A percentile compares a stretch with the other conserved stretches of the same genome.
These are phyloP conservation scores for Claviceps arundinis DNA, from an alignment of 2,329 filamentous ascomycete genomes.

Conservation along the genomic window DNA sequence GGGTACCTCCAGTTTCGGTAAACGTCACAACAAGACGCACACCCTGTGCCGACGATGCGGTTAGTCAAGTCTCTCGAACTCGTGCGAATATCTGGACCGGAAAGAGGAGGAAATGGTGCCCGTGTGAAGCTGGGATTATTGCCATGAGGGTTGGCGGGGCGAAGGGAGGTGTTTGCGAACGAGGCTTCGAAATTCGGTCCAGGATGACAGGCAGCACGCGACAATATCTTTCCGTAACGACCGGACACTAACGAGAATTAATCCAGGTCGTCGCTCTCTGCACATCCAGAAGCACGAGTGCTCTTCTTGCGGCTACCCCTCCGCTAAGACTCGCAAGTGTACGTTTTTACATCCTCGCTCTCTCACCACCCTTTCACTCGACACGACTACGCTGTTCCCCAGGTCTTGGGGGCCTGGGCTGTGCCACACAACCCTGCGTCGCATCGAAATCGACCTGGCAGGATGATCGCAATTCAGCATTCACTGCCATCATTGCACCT, in stretches of 20 bases:
- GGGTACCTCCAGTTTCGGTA: constrained; percentile 45
- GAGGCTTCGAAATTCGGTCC: background rate
- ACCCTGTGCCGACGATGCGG: constrained; percentile 96
- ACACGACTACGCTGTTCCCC: background rate
- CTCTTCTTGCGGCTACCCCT: constrained; percentile 86
- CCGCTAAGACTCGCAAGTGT: constrained; percentile 98
- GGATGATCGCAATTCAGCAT: no score
- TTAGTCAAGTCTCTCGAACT: constrained; percentile 37
- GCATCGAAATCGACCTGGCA: background rate
- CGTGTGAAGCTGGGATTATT: background rate
- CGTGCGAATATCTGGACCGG: constrained; percentile 4
- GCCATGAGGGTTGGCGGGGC: no score
- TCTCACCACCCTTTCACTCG: background rate
- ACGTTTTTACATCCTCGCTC: constrained; percentile 36
- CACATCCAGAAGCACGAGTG: constrained; percentile 99
- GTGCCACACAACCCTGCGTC: background rate
- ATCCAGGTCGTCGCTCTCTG: constrained; percentile 77
- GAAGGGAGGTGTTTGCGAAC: background rate
- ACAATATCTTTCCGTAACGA: background rate
- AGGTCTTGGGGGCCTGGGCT: background rate
- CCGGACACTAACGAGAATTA: constrained; percentile 4
- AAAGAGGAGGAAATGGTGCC: constrained; percentile 5
- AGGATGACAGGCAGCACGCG: background rate
- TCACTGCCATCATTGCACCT: background rate
- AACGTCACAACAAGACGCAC: constrained; percentile 95